Evolutionary conservation across 2,329 filamentous ascomycete species (phyloP).

Genomic region (Balansia obtecta): DNA sequence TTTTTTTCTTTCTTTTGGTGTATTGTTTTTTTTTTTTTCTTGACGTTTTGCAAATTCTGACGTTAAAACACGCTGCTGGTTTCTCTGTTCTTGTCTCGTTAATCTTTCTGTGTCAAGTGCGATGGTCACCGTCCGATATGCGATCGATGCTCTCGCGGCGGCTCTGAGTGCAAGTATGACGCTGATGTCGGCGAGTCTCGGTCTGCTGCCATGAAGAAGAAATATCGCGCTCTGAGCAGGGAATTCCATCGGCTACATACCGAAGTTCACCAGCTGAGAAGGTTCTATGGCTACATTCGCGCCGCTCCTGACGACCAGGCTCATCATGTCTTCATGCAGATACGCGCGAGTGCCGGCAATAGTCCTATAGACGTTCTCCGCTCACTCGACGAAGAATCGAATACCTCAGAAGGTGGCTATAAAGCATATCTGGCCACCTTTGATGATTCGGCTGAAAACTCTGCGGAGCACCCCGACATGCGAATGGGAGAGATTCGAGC

Average conservation of each 20-base stretch:
- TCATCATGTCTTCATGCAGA: conserved; percentile 2
- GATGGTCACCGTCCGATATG: conserved; percentile 5
- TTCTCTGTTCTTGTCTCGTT: not conserved
- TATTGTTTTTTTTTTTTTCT: not conserved
- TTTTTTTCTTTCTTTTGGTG: not conserved
- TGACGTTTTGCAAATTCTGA: not conserved
- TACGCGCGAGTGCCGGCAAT: not conserved
- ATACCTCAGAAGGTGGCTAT: not conserved
- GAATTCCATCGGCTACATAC: not conserved
- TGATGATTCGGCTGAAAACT: not conserved
- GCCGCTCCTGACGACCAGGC: conserved; percentile 3
- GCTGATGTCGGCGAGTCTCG: conserved; percentile 6
- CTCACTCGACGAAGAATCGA: not conserved
- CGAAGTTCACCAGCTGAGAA: not conserved
- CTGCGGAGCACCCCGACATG: not conserved
- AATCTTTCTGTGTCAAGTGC: conserved; percentile 3
- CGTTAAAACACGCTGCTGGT: not conserved
- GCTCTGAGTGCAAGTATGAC: conserved; percentile 4
- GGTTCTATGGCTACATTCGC: conserved; percentile 3
- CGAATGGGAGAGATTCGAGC: not conserved
- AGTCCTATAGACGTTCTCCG: conserved; percentile 3
- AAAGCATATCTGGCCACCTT: not conserved
- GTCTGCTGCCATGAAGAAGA: conserved; percentile 5
- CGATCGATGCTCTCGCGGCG: conserved; percentile 3
- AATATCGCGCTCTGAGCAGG: not conserved